Evolutionary conservation across 2,329 filamentous ascomycete genomes (phyloP), one percentile per base, ranked within the genome.

Genomic region (Coccinonectria pachysandricola): DNA sequence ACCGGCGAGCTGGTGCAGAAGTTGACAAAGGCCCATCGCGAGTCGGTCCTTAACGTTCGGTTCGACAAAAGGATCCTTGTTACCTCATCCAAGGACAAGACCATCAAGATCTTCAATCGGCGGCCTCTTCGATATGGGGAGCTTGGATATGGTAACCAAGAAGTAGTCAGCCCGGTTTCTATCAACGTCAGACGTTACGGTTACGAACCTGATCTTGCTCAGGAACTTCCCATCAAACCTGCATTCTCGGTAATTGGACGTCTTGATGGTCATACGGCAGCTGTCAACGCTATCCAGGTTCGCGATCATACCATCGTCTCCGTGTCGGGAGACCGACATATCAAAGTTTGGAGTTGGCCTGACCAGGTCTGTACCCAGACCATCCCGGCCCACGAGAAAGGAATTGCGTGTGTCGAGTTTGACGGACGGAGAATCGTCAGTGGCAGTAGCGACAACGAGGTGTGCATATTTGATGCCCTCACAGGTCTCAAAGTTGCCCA

Each of bases 391-490:
- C 91, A 98, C 46, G 75, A 74, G 37, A 98, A 98, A 52, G 91
- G 91, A 16, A 96, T 98, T 43, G 91, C 91, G 3, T 98, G 91
- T 52, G 87, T 98, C 10, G 88, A 98, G 54, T 96, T 91, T 48
- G 91, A 98, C 50, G 86, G 85, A 14, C 76, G 84, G 26, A 75
- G 91, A 12, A 92, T 98, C 36, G 85, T 98, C 26, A 95, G 85
- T 43, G 91, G 91, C 3, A 95, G 87, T 53, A 95, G 87, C 43
- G 91, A 98, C 53, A 86, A 92, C 49, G 87, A 91, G 20, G 85
- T 98, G 16, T 86, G 91, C 41, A 91, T 98, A 12, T 98, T 93
- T 51, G 91, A 96, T 50, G 78, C 81, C 22, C 70, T 73, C 23
- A 86, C 85, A 0, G 81, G 82, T 4, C 77, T 91, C 8, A 87